These are phyloP conservation scores for Neopestalotiopsis sp. DNA, from an alignment of 2,329 filamentous ascomycete genomes.

Conservation along the genomic window DNA sequence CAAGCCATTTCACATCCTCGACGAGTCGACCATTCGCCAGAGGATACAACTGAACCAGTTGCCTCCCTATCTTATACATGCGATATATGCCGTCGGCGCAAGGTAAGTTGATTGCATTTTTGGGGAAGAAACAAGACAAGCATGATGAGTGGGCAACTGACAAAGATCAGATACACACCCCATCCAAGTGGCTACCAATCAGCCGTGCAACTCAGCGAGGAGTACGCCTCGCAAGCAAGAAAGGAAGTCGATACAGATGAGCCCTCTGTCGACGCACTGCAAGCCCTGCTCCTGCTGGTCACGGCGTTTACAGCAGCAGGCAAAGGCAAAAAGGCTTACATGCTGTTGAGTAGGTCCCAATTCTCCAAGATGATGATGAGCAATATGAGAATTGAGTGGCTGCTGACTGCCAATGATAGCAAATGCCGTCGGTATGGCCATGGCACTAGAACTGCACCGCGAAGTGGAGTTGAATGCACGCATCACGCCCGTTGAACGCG, in stretches of 20 bases:
- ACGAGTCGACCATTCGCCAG: constrained; percentile 77
- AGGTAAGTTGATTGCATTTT: constrained; percentile 49
- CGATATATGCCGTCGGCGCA: constrained; percentile 66
- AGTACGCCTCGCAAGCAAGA: constrained; percentile 74
- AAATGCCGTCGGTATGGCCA: constrained; percentile 80
- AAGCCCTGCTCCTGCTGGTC: constrained; percentile 76
- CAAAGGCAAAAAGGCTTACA: constrained; percentile 84
- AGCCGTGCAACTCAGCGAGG: constrained; percentile 71
- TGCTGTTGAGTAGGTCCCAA: constrained; percentile 71
- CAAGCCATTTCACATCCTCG: constrained; percentile 81
- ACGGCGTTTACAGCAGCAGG: constrained; percentile 79
- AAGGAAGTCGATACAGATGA: constrained; percentile 78
- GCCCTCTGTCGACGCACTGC: constrained; percentile 77
- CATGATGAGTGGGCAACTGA: constrained; percentile 25
- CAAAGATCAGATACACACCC: constrained; percentile 65
- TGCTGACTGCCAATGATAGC: constrained; percentile 48
- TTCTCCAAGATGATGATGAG: background rate
- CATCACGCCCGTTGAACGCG: constrained; percentile 71
- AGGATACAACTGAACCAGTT: constrained; percentile 72
- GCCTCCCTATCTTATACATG: constrained; percentile 56
- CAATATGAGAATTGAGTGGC: background rate
- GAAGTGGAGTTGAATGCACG: constrained; percentile 70
- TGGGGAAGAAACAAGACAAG: constrained; percentile 4
- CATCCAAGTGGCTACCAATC: constrained; percentile 71
- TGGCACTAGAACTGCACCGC: constrained; percentile 80